A percentile compares a stretch with the other conserved stretches of the same genome.
Conservation (phyloP, 2,329 filamentous ascomycete genomes). For the Fusarium tricinctum region DNA sequence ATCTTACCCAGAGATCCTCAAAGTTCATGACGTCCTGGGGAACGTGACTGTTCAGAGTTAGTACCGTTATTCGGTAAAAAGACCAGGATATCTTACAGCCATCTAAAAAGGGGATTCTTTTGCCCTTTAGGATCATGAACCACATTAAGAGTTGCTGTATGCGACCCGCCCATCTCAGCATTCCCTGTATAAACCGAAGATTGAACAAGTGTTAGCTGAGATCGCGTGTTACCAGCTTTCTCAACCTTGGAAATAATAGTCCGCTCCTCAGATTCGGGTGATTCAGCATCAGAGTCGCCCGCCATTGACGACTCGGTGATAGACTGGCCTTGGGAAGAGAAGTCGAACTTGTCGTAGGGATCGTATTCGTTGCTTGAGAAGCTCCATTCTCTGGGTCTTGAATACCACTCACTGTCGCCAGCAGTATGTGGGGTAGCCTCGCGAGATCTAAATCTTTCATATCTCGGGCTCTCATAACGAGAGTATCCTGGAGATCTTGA, state of each 20-base stretch:
- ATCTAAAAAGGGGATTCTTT: slow-evolving; percentile 57
- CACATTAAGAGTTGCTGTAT: slow-evolving; percentile 54
- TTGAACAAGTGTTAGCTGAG: slow-evolving; percentile 49
- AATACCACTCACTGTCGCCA: slow-evolving; percentile 18
- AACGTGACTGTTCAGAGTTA: slow-evolving; percentile 53
- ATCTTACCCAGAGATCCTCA: slow-evolving; percentile 58
- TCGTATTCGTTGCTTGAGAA: slow-evolving; percentile 49
- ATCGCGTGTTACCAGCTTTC: slow-evolving; percentile 5
- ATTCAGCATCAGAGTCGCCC: slow-evolving; percentile 52
- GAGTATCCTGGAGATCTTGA: slow-evolving; percentile 26
- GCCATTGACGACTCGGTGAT: slow-evolving; percentile 45
- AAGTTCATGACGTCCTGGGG: slow-evolving; percentile 59
- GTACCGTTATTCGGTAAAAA: not conserved
- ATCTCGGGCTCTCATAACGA: slow-evolving; percentile 8
- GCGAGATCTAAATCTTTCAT: slow-evolving; percentile 14
- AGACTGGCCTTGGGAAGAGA: slow-evolving; percentile 41
- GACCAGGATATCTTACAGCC: slow-evolving; percentile 53
- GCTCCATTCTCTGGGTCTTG: slow-evolving; percentile 21
- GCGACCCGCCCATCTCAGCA: slow-evolving; percentile 54
- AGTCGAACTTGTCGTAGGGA: slow-evolving; percentile 50
- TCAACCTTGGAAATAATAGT: slow-evolving; percentile 31
- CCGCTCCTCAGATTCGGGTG: slow-evolving; percentile 47
- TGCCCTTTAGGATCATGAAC: slow-evolving; percentile 53
- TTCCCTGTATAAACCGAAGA: slow-evolving; percentile 57
- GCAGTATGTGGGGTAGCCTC: slow-evolving; percentile 7